phyloP scores from a whole-genome alignment of 306 rosid genomes.

The Rosa lucieae region DNA sequence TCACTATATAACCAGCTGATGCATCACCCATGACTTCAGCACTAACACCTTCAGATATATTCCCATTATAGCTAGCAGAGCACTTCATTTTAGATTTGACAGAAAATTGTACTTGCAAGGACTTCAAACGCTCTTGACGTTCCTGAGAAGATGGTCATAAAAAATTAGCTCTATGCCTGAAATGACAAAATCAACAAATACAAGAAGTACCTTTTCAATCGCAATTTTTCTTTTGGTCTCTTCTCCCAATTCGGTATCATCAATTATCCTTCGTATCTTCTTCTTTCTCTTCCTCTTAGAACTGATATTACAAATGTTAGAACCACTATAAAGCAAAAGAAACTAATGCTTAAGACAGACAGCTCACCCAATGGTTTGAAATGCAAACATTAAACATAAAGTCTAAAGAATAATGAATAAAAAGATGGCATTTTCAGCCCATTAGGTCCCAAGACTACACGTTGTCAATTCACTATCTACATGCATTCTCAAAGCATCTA shows the following conservation, averaged over 20 bases:
- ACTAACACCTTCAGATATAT: slow-evolving; percentile 71
- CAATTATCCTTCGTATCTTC: slow-evolving; percentile 90
- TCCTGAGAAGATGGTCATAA: slow-evolving; percentile 51
- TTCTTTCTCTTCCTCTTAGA: slow-evolving; percentile 75
- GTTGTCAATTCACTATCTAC: background rate
- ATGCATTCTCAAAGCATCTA: slow-evolving; percentile 4
- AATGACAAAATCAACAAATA: slow-evolving; percentile 18
- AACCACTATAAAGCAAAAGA: background rate
- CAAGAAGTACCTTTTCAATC: slow-evolving; percentile 70
- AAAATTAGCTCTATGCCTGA: slow-evolving; percentile 9
- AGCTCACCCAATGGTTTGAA: background rate
- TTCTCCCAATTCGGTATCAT: slow-evolving; percentile 96
- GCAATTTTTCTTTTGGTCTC: slow-evolving; percentile 94
- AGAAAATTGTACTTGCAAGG: slow-evolving; percentile 79
- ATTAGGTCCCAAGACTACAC: background rate
- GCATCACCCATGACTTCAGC: slow-evolving; percentile 82
- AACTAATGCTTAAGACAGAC: background rate
- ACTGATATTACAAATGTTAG: slow-evolving; percentile 39
- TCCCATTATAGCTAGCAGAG: slow-evolving; percentile 57
- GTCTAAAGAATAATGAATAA: background rate
- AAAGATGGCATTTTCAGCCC: background rate
- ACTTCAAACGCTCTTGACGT: slow-evolving; percentile 91
- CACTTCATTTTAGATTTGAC: slow-evolving; percentile 55
- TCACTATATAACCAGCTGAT: slow-evolving; percentile 75
- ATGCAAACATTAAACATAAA: background rate